Evolutionary conservation across 345 rosid species (phyloP), one percentile per base, ranked within the genome.

Genomic region (Isatis tinctoria): DNA sequence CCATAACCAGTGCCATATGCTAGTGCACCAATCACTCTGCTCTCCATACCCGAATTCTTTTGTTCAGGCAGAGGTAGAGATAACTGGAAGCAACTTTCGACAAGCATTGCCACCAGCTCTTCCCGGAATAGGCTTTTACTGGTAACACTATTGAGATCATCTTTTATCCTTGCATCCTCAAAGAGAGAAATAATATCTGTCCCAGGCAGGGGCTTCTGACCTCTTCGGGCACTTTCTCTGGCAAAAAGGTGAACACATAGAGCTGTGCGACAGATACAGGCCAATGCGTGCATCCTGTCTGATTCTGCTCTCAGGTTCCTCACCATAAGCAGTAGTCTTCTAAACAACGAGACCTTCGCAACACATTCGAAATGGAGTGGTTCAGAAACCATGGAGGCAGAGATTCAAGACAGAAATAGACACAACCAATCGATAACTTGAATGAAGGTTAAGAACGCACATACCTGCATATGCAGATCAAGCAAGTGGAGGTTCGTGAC

Each of bases 1-100:
- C 98, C 98, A 83, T 91, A 94, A 67, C 97, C 98, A 80, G 98
- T 91, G 69, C 98, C 98, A 83, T 94, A 91, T 65, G 98, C 97
- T 83, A 94, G 85, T 66, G 97, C 98, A 77, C 97, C 97, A 74
- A 94, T 94, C 64, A 94, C 98, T 80, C 97, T 88, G 86, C 98
- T 85, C 84, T 94, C 97, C 98, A 90, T 94, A 45, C 98, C 97
- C 4, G 96, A 74, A 80, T 84, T 84, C 76, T 88, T 91, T 75
- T 88, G 98, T 83, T 91, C 97, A 63, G 97, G 87, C 81, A 94
- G 83, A 75, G 98, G 98, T 67, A 94, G 85, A 70, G 98, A 91
- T 83, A 94, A 68, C 90, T 90, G 98, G 81, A 94, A 94, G 84
- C 98, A 91, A 84, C 98, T 94, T 85, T 94, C 98, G 63, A 94